phyloP scores from a whole-genome alignment of 108 stramenopile genomes.

The Pseudonitzschia multistriata region DNA sequence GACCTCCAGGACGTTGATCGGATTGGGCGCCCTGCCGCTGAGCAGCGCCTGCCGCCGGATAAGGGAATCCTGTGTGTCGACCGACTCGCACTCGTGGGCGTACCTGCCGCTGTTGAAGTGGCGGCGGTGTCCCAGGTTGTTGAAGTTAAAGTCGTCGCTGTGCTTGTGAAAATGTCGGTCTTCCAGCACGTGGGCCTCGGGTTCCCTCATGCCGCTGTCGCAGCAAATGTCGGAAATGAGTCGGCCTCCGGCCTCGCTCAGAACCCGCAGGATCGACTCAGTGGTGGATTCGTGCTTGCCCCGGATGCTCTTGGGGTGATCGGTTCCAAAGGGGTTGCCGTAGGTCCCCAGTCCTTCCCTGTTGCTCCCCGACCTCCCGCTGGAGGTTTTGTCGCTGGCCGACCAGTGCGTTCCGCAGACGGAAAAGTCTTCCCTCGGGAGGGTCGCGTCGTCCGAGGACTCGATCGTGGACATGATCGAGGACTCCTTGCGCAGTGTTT shows the following conservation, averaged over 20 bases:
- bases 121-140: background rate
- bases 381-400: constrained; percentile 6
- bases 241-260: constrained; percentile 10
- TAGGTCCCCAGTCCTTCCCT: background rate
- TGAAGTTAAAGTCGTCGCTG: constrained; percentile 6
- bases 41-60: constrained; percentile 8
- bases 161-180: no score
- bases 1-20: constrained; percentile 18
- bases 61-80: constrained; percentile 9
- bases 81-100: constrained; percentile 1
- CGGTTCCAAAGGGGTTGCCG: background rate
- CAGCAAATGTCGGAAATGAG: constrained; percentile 35
- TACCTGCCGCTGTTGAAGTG: background rate
- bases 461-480: constrained; percentile 18
- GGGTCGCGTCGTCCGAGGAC: constrained; percentile 24
- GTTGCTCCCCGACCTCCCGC: background rate
- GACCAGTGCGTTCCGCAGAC: constrained; percentile 8
- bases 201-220: constrained; percentile 20
- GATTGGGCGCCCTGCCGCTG: constrained; percentile 3
- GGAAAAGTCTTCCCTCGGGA: constrained; percentile 22
- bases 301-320: background rate
- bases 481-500: constrained; percentile 17
- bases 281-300: background rate
- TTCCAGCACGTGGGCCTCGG: background rate
- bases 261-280: constrained; percentile 11